Conservation (phyloP, 2,329 filamentous ascomycete genomes). For the Penicillium italicum region DNA sequence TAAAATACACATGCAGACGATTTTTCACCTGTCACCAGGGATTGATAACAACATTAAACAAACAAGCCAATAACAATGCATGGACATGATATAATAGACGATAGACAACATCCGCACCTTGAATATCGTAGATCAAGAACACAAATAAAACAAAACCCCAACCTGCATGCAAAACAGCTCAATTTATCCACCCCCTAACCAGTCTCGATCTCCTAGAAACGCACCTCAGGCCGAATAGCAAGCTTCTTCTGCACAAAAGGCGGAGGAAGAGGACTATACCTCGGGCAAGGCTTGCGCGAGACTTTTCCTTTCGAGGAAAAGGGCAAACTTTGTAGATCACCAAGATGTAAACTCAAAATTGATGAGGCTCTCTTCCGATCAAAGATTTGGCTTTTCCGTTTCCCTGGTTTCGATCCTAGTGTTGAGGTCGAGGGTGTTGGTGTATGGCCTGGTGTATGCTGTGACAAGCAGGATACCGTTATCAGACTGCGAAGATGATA, state of each 20-base stretch:
- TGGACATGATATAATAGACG: background rate
- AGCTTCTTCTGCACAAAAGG: conserved; percentile 11
- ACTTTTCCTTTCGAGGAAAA: conserved; percentile 8
- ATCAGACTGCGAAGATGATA: conserved; percentile 22
- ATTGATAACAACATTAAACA: background rate
- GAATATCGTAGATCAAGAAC: background rate
- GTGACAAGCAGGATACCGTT: conserved; percentile 14
- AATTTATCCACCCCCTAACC: no score
- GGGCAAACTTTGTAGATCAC: conserved; percentile 11
- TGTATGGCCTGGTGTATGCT: background rate
- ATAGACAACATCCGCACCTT: background rate
- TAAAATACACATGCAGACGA: background rate
- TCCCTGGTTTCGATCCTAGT: background rate
- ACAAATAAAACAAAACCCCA: background rate
- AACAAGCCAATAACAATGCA: background rate
- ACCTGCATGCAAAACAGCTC: background rate
- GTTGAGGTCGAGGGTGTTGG: background rate
- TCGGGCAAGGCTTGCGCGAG: conserved; percentile 9
- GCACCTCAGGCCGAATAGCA: conserved; percentile 16
- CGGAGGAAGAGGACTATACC: conserved; percentile 21
- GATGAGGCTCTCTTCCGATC: conserved; percentile 19
- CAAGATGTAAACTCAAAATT: conserved; percentile 17
- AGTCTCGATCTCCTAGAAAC: conserved; percentile 10
- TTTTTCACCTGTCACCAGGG: background rate
- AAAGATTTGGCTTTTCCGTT: background rate